Conservation (phyloP, 75 land plant species). For the Pinus tabuliformis region DNA sequence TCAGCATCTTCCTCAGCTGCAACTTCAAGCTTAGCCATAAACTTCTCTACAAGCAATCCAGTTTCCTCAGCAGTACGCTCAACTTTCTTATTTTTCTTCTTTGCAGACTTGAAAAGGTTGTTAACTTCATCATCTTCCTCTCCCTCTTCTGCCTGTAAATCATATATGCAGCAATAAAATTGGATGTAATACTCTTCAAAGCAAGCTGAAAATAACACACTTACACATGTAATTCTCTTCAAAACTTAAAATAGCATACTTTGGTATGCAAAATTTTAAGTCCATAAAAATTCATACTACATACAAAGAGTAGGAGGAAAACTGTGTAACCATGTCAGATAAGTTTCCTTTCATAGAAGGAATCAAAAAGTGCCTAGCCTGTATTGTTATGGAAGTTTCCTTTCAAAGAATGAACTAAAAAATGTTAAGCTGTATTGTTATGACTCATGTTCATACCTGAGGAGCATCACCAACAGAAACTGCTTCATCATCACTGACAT, state of each 20-base stretch:
- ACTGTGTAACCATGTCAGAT: neutral
- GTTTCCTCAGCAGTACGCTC: slow-evolving; percentile 85
- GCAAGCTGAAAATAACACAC: neutral
- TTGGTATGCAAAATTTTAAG: neutral
- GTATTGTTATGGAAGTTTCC: too few relatives aligned
- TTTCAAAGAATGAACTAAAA: too few relatives aligned
- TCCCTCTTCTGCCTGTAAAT: slow-evolving; percentile 80
- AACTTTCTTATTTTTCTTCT: slow-evolving; percentile 76
- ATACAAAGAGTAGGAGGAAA: neutral
- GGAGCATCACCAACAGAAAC: slow-evolving; percentile 68
- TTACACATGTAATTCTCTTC: neutral
- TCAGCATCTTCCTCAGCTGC: slow-evolving; percentile 96
- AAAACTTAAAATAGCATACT: neutral
- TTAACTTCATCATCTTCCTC: slow-evolving; percentile 87
- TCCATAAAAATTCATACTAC: neutral
- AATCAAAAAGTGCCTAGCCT: too few relatives aligned
- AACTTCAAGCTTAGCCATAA: slow-evolving; percentile 92
- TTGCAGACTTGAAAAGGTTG: slow-evolving; percentile 71
- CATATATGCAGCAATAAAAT: neutral
- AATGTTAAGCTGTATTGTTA: neutral
- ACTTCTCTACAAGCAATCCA: slow-evolving; percentile 82
- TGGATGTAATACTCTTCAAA: neutral
- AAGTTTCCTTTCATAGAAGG: neutral
- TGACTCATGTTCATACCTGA: slow-evolving; percentile 43
- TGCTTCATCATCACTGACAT: slow-evolving; percentile 72